A percentile compares a stretch with the other conserved stretches of the same genome.
These are phyloP conservation scores for Paraphoma chrysanthemicola DNA, from an alignment of 2,329 filamentous ascomycete species.

Conservation along the genomic window DNA sequence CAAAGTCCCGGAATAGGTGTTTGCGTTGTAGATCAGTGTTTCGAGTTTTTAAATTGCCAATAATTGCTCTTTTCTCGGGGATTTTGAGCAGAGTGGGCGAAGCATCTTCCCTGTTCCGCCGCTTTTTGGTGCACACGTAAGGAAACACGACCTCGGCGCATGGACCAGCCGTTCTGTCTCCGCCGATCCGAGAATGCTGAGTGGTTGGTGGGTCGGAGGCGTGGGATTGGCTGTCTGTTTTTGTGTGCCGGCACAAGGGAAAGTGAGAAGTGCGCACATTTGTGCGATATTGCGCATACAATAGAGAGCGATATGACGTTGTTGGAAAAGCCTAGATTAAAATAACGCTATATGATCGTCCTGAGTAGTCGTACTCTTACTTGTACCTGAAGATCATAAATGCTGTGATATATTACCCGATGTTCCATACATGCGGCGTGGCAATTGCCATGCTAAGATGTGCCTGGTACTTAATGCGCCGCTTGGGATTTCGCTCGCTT, in stretches of 20 bases:
- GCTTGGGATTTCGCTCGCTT: not conserved
- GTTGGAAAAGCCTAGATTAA: not conserved
- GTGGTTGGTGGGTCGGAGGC: not conserved
- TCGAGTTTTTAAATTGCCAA: constrained; percentile 6
- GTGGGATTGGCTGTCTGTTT: not conserved
- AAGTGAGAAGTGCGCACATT: not conserved
- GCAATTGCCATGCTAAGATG: not conserved
- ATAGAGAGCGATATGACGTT: not conserved
- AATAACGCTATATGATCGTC: not conserved
- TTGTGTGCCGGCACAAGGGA: not conserved
- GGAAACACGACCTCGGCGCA: not conserved
- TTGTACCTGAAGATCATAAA: constrained; percentile 1
- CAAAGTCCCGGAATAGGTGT: too few relatives aligned
- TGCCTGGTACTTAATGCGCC: not conserved
- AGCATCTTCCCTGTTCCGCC: not conserved
- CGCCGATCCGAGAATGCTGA: not conserved
- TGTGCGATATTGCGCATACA: too few relatives aligned
- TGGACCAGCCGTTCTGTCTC: constrained; percentile 8
- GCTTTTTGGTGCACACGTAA: not conserved
- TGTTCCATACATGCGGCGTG: not conserved
- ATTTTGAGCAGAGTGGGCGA: not conserved
- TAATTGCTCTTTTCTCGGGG: not conserved
- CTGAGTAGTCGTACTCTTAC: not conserved
- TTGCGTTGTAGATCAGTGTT: not conserved
- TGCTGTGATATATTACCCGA: not conserved